Conservation (phyloP, 768 basidiomycete genomes). For the Rickenella mellea region DNA sequence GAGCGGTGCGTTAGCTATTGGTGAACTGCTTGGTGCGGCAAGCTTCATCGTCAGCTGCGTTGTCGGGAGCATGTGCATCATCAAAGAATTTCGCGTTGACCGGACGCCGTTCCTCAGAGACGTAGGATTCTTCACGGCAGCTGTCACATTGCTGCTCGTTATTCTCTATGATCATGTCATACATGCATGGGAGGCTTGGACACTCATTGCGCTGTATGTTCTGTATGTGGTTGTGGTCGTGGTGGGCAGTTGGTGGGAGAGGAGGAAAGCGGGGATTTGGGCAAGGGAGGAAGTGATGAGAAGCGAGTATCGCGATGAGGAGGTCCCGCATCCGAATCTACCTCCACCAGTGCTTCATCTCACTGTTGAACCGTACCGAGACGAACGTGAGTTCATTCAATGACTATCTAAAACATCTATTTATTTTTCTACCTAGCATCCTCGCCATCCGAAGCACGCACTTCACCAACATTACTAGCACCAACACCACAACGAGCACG, state of each 20-base stretch:
- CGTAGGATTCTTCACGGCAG: constrained; percentile 86
- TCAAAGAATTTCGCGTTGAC: constrained; percentile 86
- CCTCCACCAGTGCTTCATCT: no score
- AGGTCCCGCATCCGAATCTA: constrained; percentile 21
- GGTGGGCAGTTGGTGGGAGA: constrained; percentile 67
- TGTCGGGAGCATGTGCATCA: constrained; percentile 95
- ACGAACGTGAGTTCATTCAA: constrained; percentile 41
- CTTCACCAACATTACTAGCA: constrained; percentile 2
- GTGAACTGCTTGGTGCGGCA: constrained; percentile 91
- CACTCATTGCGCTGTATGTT: constrained; percentile 65
- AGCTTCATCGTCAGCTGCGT: constrained; percentile 95
- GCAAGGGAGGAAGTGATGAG: constrained; percentile 43
- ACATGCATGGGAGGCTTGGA: constrained; percentile 57
- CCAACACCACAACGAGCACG: constrained; percentile 24
- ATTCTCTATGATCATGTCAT: constrained; percentile 76
- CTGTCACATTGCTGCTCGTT: constrained; percentile 64
- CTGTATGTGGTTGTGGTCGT: constrained; percentile 73
- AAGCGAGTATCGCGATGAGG: constrained; percentile 48
- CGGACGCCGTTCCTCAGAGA: constrained; percentile 82
- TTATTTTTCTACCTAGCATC: not conserved
- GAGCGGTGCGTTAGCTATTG: constrained; percentile 86
- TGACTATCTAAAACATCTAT: not conserved
- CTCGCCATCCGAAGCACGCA: constrained; percentile 20
- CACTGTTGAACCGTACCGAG: constrained; percentile 46
- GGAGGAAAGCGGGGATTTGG: constrained; percentile 37